Percentiles rank a stretch among this genome's conserved stretches.
These are phyloP conservation scores for Penicillium coprophilum DNA, from an alignment of 495 filamentous ascomycete species.

Conservation along the genomic window DNA sequence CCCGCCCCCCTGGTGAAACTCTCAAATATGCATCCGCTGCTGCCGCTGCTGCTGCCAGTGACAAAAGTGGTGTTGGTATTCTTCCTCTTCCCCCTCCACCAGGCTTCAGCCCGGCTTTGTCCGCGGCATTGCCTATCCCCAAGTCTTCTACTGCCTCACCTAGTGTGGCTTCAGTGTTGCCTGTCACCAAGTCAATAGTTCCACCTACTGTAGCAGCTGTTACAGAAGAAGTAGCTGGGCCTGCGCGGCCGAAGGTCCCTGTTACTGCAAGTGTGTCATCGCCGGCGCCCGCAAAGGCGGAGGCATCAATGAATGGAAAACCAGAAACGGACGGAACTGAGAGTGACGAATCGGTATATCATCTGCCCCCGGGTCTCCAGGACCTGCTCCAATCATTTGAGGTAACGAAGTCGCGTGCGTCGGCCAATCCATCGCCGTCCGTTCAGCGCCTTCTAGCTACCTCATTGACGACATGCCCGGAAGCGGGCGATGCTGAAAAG, in stretches of 20 bases:
- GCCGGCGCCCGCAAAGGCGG: slow-evolving; percentile 26
- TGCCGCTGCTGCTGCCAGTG: slow-evolving; percentile 89
- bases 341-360: slow-evolving; percentile 78
- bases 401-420: slow-evolving; percentile 66
- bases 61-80: slow-evolving; percentile 86
- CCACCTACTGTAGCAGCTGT: slow-evolving; percentile 35
- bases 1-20: slow-evolving; percentile 80
- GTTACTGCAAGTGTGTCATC: slow-evolving; percentile 15
- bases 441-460: slow-evolving; percentile 68
- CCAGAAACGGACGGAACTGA: slow-evolving; percentile 35
- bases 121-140: slow-evolving; percentile 41
- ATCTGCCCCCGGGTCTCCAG: slow-evolving; percentile 85
- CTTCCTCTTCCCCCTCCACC: slow-evolving; percentile 87
- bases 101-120: slow-evolving; percentile 53
- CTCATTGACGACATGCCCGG: slow-evolving; percentile 69
- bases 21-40: slow-evolving; percentile 97
- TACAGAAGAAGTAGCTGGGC: slow-evolving; percentile 36
- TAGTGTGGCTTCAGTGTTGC: slow-evolving; percentile 53
- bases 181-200: slow-evolving; percentile 40
- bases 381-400: slow-evolving; percentile 91
- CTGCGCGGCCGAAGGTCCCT: slow-evolving; percentile 51
- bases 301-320: slow-evolving; percentile 35
- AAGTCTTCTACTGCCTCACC: slow-evolving; percentile 56
- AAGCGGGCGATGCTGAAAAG: slow-evolving; percentile 74
- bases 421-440: slow-evolving; percentile 56